These are phyloP conservation scores for Taiwanofungus camphoratus DNA, from an alignment of 1,284 basidiomycete species.

Conservation along the genomic window DNA sequence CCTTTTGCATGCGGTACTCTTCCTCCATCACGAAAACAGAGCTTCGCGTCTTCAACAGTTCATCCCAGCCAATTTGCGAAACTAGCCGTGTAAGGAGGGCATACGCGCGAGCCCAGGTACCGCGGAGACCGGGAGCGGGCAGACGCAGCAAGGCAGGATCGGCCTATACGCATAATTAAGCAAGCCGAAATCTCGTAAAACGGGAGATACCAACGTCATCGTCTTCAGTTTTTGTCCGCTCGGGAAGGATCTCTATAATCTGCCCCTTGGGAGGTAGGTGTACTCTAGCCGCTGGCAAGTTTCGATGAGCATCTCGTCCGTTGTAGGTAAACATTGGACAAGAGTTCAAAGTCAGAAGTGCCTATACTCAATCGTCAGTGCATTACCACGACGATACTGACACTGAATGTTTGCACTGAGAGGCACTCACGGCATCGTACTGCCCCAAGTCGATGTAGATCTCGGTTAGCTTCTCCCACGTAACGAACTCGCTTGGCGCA, in stretches of 20 bases:
- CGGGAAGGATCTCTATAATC: slow-evolving; percentile 79
- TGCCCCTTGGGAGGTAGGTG: slow-evolving; percentile 85
- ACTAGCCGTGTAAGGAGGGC: slow-evolving; percentile 86
- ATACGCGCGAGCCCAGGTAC: slow-evolving; percentile 96
- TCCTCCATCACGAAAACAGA: slow-evolving; percentile 99
- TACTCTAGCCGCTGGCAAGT: slow-evolving; percentile 76
- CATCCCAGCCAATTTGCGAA: slow-evolving; percentile 96
- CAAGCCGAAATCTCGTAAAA: background rate
- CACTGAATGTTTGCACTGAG: background rate
- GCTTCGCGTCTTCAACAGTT: slow-evolving; percentile 90
- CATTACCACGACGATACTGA: background rate
- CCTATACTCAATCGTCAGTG: slow-evolving; percentile 36
- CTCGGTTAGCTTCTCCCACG: slow-evolving; percentile 97
- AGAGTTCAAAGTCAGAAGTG: slow-evolving; percentile 93
- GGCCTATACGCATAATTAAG: slow-evolving; percentile 41
- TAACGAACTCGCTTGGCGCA: slow-evolving; percentile 96
- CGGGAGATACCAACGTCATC: slow-evolving; percentile 57
- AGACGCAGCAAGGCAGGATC: slow-evolving; percentile 91
- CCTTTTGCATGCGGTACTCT: slow-evolving; percentile 90
- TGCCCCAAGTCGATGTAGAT: slow-evolving; percentile 88
- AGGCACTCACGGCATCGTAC: slow-evolving; percentile 63
- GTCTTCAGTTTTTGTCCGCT: slow-evolving; percentile 70
- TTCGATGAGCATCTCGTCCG: slow-evolving; percentile 90
- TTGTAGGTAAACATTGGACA: slow-evolving; percentile 99
- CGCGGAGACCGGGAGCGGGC: slow-evolving; percentile 89